These are phyloP conservation scores for Suillus spraguei DNA, from an alignment of 768 basidiomycete genomes.

Conservation along the genomic window DNA sequence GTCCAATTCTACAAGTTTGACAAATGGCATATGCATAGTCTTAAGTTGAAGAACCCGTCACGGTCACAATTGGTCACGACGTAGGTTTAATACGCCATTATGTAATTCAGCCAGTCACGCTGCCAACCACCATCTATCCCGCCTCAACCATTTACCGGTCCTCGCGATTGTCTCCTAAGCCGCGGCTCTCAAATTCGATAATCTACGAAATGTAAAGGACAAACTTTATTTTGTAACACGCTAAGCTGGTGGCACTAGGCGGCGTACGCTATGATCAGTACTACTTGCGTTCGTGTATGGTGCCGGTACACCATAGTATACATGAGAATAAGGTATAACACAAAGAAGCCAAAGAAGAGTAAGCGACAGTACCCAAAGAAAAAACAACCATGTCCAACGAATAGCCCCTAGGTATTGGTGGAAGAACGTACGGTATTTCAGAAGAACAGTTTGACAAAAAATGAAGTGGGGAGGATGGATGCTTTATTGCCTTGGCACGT, in stretches of 20 bases:
- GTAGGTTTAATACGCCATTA: neutral
- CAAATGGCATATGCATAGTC: neutral
- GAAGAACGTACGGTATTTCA: slow-evolving; percentile 6
- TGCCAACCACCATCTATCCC: neutral
- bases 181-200: neutral
- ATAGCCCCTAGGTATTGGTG: slow-evolving; percentile 5
- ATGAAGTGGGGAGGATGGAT: neutral
- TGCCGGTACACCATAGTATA: neutral
- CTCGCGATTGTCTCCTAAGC: neutral
- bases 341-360: neutral
- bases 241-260: neutral
- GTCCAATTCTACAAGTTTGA: neutral
- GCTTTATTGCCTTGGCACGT: neutral
- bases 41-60: too few species aligned
- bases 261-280: slow-evolving; percentile 1
- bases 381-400: neutral
- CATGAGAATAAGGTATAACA: slow-evolving; percentile 2
- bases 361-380: slow-evolving; percentile 2
- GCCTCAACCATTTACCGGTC: neutral
- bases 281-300: neutral
- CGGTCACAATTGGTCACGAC: neutral
- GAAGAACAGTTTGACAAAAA: neutral
- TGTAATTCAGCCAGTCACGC: neutral
- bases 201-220: neutral
- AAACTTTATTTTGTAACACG: slow-evolving; percentile 1